phyloP scores from a whole-genome alignment of 805 yeast species.

The Phaffomyces thermotolerans region DNA sequence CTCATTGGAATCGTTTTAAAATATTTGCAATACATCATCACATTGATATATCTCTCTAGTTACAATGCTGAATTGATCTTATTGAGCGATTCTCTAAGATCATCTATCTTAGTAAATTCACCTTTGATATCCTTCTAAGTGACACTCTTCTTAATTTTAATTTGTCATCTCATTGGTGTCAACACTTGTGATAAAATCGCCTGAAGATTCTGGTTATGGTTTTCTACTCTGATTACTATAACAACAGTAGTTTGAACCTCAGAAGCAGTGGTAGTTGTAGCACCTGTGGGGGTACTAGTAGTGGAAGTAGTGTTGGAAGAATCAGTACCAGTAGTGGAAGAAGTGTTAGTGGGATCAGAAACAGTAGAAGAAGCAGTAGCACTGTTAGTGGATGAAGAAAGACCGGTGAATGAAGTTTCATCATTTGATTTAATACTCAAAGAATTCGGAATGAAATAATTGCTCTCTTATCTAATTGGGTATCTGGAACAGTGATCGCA shows the following conservation, averaged over 20 bases:
- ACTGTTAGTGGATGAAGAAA: not conserved
- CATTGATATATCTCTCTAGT: no score
- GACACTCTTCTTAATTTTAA: no score
- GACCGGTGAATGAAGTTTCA: not conserved
- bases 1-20: no score
- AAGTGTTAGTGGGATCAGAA: not conserved
- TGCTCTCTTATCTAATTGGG: constrained; percentile 5
- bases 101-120: no score
- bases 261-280: not conserved
- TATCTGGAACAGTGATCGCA: not conserved
- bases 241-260: not conserved
- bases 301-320: not conserved
- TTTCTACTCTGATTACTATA: no score
- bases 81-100: no score
- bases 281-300: not conserved
- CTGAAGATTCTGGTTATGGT: no score
- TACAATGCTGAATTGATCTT: no score
- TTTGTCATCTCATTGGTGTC: no score
- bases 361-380: not conserved
- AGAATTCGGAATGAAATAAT: not conserved
- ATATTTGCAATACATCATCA: no score
- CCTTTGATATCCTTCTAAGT: no score
- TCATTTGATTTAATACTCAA: not conserved
- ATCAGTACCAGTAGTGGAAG: not conserved
- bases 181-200: no score